Conservation (phyloP, 495 filamentous ascomycete species). For the Lentithecium fluviatile region DNA sequence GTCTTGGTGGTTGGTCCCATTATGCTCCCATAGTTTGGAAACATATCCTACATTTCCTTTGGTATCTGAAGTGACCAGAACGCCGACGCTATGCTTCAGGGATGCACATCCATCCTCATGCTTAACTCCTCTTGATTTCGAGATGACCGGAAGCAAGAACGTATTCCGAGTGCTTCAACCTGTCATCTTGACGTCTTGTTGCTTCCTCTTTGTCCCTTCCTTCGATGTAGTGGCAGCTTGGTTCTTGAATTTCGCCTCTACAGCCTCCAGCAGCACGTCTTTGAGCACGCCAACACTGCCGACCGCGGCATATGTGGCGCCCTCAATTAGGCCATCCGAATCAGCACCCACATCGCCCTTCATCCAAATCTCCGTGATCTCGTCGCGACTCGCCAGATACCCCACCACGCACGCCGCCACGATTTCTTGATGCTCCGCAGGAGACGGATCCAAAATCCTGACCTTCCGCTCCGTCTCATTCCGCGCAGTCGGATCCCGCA, state of each 20-base stretch:
- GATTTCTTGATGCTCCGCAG: constrained; percentile 75
- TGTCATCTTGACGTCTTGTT: constrained; percentile 29
- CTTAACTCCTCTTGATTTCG: too few species aligned
- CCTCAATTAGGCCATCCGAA: constrained; percentile 58
- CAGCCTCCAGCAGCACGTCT: constrained; percentile 58
- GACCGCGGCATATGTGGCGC: constrained; percentile 62
- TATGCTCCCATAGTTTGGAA: too few species aligned
- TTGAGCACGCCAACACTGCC: constrained; percentile 58
- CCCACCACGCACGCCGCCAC: constrained; percentile 82
- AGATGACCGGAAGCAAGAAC: too few species aligned
- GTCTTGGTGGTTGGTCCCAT: too few species aligned
- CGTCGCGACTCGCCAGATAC: constrained; percentile 82
- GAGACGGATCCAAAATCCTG: constrained; percentile 79
- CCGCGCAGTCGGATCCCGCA: constrained; percentile 44
- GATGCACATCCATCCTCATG: background rate
- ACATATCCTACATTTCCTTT: too few species aligned
- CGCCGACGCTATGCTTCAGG: constrained; percentile 35
- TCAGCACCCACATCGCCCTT: constrained; percentile 66
- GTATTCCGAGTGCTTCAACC: constrained; percentile 6
- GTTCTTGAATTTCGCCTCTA: constrained; percentile 39
- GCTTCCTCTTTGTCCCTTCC: background rate
- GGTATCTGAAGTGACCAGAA: background rate
- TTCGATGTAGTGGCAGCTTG: background rate
- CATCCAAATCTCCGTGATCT: constrained; percentile 91
- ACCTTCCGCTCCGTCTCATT: constrained; percentile 35